A percentile compares a stretch with the other conserved stretches of the same genome.
These are phyloP conservation scores for Hypericum androsaemum DNA, from an alignment of 345 rosid genomes.

Conservation along the genomic window DNA sequence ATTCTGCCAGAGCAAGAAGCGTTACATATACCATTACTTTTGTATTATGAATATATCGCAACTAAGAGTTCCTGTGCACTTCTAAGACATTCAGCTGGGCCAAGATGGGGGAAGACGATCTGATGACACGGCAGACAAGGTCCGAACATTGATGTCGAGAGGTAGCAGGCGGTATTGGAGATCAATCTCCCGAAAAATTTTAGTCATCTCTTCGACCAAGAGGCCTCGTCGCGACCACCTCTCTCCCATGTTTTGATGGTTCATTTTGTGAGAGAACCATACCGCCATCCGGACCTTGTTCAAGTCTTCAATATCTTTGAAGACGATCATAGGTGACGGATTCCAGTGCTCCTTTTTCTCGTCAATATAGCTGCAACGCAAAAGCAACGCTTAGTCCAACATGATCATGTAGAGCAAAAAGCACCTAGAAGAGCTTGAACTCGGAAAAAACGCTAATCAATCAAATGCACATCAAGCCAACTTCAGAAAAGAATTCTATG, in stretches of 20 bases:
- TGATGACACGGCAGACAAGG: slow-evolving; percentile 11
- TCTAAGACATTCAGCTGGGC: neutral
- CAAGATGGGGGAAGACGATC: slow-evolving; percentile 18
- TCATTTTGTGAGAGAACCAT: slow-evolving; percentile 21
- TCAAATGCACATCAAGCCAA: too few species aligned
- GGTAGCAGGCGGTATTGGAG: slow-evolving; percentile 22
- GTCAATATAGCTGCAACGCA: slow-evolving; percentile 16
- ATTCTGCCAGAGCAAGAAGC: too few species aligned
- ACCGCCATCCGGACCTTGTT: slow-evolving; percentile 14
- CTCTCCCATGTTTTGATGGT: slow-evolving; percentile 32
- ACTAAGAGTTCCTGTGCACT: too few species aligned
- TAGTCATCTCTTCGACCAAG: slow-evolving; percentile 24
- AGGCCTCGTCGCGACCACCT: slow-evolving; percentile 19
- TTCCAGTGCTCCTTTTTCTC: slow-evolving; percentile 25
- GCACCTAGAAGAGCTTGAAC: too few species aligned
- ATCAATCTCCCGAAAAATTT: slow-evolving; percentile 21
- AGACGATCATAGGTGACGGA: slow-evolving; percentile 21
- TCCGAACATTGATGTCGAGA: slow-evolving; percentile 22
- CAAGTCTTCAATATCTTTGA: slow-evolving; percentile 18
- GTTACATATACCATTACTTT: too few species aligned
- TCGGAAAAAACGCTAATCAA: too few species aligned
- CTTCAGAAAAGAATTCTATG: too few species aligned
- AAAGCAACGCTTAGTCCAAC: too few species aligned
- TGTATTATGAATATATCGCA: too few species aligned
- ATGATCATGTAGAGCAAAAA: too few species aligned